Evolutionary conservation across 441 rosid genomes (phyloP).

Genomic region (Jatropha podagrica): DNA sequence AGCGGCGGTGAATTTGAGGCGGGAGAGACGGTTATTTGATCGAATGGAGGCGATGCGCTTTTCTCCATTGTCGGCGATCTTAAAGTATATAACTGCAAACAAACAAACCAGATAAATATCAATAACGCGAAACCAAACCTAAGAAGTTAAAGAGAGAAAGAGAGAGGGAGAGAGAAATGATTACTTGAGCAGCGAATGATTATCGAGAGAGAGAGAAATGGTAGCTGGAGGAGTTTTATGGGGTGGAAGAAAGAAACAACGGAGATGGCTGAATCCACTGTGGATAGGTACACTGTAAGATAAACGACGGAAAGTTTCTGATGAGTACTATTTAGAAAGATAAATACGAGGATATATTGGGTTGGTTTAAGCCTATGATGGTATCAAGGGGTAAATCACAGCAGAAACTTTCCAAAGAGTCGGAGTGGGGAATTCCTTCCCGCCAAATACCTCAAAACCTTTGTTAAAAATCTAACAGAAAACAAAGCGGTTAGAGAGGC

Average conservation of each 20-base stretch:
- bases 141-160: neutral
- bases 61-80: constrained; percentile 43
- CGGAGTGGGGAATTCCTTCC: constrained; percentile 28
- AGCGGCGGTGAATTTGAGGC: constrained; percentile 4
- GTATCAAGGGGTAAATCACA: neutral
- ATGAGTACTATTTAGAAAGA: neutral
- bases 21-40: constrained; percentile 30
- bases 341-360: neutral
- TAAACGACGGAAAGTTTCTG: neutral
- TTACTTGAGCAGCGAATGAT: neutral
- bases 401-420: constrained; percentile 3
- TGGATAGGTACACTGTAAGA: neutral
- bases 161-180: neutral
- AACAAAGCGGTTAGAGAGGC: neutral
- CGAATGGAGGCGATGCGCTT: constrained; percentile 35
- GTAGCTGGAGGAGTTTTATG: neutral
- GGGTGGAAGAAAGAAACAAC: neutral
- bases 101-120: neutral
- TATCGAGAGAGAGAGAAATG: neutral
- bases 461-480: constrained; percentile 35
- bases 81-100: neutral
- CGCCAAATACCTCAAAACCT: constrained; percentile 43
- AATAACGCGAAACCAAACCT: neutral
- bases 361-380: neutral
- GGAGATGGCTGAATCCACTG: neutral